Evolutionary conservation across 164 flowering plant genomes (phyloP).

Genomic region (Umbellularia californica): DNA sequence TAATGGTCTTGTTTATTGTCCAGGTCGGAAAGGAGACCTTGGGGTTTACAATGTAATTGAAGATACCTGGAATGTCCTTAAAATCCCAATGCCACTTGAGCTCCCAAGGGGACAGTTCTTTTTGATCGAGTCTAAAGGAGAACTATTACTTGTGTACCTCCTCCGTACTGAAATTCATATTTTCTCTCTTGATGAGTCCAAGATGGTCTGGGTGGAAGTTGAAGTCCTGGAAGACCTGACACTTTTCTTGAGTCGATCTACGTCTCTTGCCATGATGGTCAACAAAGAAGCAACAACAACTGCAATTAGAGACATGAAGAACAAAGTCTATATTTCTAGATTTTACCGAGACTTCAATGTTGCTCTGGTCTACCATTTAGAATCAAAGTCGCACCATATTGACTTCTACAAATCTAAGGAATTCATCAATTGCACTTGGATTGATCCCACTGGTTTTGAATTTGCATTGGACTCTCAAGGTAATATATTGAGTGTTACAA

Average conservation of each 20-base stretch:
- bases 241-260: conserved; percentile 3
- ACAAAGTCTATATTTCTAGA: not conserved
- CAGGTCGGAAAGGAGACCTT: conserved; percentile 1
- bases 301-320: not conserved
- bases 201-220: conserved; percentile 4
- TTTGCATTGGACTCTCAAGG: no score
- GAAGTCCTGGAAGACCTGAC: not conserved
- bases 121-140: not conserved
- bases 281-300: no score
- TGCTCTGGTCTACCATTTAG: not conserved
- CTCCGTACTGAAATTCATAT: not conserved
- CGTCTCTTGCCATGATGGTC: conserved; percentile 1
- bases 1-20: not conserved
- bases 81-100: not conserved
- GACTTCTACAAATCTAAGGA: no score
- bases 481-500: no score
- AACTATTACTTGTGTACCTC: conserved; percentile 2
- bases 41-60: not conserved
- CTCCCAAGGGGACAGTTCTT: not conserved
- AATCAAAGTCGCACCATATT: not conserved
- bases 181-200: not conserved
- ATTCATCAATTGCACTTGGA: no score
- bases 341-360: not conserved
- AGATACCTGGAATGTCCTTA: not conserved
- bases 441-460: no score